phyloP scores from a whole-genome alignment of 2,329 filamentous ascomycete genomes.

The Sporothrix brunneoviolacea region DNA sequence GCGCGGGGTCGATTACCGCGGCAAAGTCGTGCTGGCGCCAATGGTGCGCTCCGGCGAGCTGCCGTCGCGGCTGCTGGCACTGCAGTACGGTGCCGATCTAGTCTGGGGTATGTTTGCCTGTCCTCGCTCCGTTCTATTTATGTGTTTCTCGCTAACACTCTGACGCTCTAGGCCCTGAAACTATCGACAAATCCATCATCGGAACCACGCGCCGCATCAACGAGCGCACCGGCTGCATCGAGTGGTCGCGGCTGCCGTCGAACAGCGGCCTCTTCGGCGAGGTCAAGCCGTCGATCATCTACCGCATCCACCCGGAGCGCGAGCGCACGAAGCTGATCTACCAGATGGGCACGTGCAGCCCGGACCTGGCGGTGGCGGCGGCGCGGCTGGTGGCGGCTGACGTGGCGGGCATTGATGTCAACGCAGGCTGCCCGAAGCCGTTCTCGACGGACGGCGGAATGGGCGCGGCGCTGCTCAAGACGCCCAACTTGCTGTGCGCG shows the following conservation, averaged over 20 bases:
- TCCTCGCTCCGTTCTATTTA: neutral
- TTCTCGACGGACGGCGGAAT: slow-evolving; percentile 93
- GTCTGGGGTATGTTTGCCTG: slow-evolving; percentile 68
- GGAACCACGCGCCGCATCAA: slow-evolving; percentile 76
- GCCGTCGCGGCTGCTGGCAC: slow-evolving; percentile 76
- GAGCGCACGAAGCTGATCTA: slow-evolving; percentile 77
- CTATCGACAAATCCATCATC: slow-evolving; percentile 85
- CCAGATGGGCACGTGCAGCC: slow-evolving; percentile 83
- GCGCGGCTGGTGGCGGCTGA: slow-evolving; percentile 78
- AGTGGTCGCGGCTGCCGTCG: slow-evolving; percentile 73
- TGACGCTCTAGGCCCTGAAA: slow-evolving; percentile 66
- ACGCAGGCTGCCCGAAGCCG: slow-evolving; percentile 95
- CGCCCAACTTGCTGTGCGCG: slow-evolving; percentile 72
- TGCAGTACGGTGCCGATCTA: slow-evolving; percentile 92
- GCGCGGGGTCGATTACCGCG: slow-evolving; percentile 87
- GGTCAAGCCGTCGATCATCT: slow-evolving; percentile 66
- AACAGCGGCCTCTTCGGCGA: slow-evolving; percentile 54
- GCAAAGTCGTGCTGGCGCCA: slow-evolving; percentile 88
- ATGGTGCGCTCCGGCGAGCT: slow-evolving; percentile 98
- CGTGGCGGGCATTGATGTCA: slow-evolving; percentile 92
- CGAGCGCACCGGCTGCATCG: slow-evolving; percentile 67
- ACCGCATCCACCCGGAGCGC: slow-evolving; percentile 68
- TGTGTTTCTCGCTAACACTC: too few relatives aligned
- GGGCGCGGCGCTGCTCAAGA: slow-evolving; percentile 84
- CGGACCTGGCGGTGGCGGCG: slow-evolving; percentile 74